These are phyloP conservation scores for Naganishia antarctica DNA, from an alignment of 768 basidiomycete genomes.

Conservation along the genomic window DNA sequence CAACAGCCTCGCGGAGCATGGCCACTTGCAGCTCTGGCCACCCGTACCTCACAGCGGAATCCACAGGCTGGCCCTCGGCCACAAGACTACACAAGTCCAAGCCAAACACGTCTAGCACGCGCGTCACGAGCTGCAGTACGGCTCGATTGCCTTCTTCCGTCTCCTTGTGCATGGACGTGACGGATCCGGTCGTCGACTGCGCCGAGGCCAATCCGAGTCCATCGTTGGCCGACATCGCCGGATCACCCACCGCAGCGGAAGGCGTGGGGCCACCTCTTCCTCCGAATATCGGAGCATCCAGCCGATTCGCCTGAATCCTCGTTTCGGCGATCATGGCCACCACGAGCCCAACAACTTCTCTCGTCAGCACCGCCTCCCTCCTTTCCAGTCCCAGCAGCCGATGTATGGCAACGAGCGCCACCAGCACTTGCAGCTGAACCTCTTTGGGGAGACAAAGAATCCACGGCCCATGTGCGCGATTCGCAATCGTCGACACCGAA, in stretches of 20 bases:
- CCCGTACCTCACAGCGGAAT: conserved; percentile 56
- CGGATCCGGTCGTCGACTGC: background rate
- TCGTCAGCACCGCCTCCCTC: conserved; percentile 78
- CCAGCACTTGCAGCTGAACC: conserved; percentile 68
- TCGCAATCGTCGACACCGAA: conserved; percentile 62
- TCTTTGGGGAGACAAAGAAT: conserved; percentile 69
- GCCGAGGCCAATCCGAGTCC: background rate
- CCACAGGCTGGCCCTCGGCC: conserved; percentile 24
- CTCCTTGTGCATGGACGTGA: conserved; percentile 70
- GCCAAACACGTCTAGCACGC: conserved; percentile 73
- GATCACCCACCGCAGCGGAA: conserved; percentile 1
- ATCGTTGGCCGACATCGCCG: conserved; percentile 13
- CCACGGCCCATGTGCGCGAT: conserved; percentile 81
- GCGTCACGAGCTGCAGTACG: conserved; percentile 66
- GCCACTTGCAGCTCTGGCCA: conserved; percentile 95
- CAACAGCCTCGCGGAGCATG: conserved; percentile 84
- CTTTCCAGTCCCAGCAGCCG: conserved; percentile 75
- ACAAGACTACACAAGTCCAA: conserved; percentile 48
- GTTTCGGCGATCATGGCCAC: conserved; percentile 7
- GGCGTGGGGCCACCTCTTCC: conserved; percentile 26
- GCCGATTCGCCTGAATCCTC: background rate
- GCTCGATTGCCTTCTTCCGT: conserved; percentile 74
- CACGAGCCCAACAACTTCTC: conserved; percentile 74
- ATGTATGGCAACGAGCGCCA: conserved; percentile 68
- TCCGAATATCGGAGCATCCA: conserved; percentile 10